Base-by-base conservation (phyloP, 345 rosid genomes). In the Chamaenerion angustifolium region DNA sequence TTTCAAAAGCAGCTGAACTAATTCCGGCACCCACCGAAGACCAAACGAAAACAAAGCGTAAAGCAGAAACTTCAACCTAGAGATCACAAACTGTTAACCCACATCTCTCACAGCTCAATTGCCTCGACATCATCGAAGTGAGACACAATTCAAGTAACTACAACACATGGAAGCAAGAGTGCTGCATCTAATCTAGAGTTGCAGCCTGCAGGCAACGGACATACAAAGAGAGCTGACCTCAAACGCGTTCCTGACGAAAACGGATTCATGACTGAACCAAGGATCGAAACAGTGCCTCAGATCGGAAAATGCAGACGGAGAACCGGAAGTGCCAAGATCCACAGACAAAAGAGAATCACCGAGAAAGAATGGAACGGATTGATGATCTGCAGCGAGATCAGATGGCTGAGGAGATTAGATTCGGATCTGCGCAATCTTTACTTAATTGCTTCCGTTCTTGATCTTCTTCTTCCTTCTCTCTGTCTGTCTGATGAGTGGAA, bases 231-330 rank as follows among this genome's bases (percentile, higher is more conserved):
- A 49, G 64, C 81, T 70, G 57, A 85, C 96, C 99, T 79, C 45
- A 88, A 76, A 66, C 99, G 99, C 62, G 99, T 93, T 54, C 81
- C 90, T 61, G 99, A 87, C 46, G 95, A 88, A 71, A 93, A 85
- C 27, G 99, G 83, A 77, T 88, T 93, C 95, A 93, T 93, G 88
- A 79, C 77, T 74, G 77, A 67, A 66, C 74, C 73, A 63, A 69
- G 46, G 25, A 31, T 47, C 15, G 48, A 11, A 19, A 46, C 47
- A 64, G 60, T 57, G 55, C 61, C 59, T 60, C 69, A 55, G 77
- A 75, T 75, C 76, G 63, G 57, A 31, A 55, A 61, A 53, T 23
- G 58, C 16, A 45, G 40, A 25, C 18, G 45, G 41, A 49, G 40
- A 51, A 57, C 46, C 45, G 23, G 37, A 61, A 10, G 11, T n/a